Conservation (phyloP, 2,329 filamentous ascomycete species). For the Rhynchosporium secalis region DNA sequence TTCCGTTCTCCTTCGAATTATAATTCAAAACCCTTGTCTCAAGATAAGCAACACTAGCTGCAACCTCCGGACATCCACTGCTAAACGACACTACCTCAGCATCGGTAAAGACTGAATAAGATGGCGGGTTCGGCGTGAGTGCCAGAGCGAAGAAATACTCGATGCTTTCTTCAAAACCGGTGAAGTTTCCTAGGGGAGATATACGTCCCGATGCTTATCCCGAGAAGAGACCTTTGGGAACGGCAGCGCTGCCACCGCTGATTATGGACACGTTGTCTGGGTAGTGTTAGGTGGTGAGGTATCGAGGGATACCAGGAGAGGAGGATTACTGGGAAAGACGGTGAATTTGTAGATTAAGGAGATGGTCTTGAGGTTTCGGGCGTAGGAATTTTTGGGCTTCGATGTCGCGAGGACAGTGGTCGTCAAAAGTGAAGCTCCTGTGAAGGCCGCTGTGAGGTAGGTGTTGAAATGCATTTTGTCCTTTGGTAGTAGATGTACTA, state of each 20-base stretch:
- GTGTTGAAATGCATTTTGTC: slow-evolving; percentile 13
- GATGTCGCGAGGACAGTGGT: not conserved
- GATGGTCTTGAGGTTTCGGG: slow-evolving; percentile 24
- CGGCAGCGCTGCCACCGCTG: slow-evolving; percentile 38
- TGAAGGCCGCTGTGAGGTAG: slow-evolving; percentile 11
- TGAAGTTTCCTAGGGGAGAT: slow-evolving; percentile 46
- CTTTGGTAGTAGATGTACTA: not conserved
- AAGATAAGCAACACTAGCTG: slow-evolving; percentile 43
- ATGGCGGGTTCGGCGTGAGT: slow-evolving; percentile 33
- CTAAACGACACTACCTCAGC: slow-evolving; percentile 41
- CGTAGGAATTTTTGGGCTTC: slow-evolving; percentile 17
- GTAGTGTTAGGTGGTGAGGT: not conserved
- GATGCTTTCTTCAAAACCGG: slow-evolving; percentile 44
- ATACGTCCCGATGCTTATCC: slow-evolving; percentile 44
- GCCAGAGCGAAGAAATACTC: slow-evolving; percentile 49
- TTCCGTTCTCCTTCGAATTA: slow-evolving; percentile 37
- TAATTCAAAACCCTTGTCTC: slow-evolving; percentile 40
- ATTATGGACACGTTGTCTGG: slow-evolving; percentile 35
- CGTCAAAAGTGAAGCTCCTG: slow-evolving; percentile 15
- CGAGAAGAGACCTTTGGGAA: slow-evolving; percentile 44
- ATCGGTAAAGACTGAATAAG: slow-evolving; percentile 38
- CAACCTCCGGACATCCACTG: slow-evolving; percentile 42
- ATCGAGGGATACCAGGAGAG: not conserved
- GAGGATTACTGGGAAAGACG: slow-evolving; percentile 20
- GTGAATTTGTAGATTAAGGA: slow-evolving; percentile 23